Base-by-base conservation (phyloP, 2,329 filamentous ascomycete species). In the Dryadomyces quercus-mongolicae region DNA sequence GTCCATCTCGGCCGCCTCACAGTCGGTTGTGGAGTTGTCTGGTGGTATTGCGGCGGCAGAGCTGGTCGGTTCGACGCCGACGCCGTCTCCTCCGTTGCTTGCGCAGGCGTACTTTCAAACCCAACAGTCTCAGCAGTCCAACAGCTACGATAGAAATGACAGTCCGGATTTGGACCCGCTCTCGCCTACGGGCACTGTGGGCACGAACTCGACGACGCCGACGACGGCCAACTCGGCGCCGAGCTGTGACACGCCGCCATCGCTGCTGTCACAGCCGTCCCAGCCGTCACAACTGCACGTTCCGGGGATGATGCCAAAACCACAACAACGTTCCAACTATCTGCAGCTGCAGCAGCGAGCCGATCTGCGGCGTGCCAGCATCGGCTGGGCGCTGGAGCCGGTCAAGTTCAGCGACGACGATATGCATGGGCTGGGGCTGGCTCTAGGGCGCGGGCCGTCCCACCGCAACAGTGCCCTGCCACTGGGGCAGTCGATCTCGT, bases 351-450 rank as follows among this genome's bases (percentile, higher is more conserved):
- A 59, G 49, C 56, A 60, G 47, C 56, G 56, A n/a, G 60, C 61
- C 18, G 63, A 65, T 51, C 50, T 58, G 46, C 64, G 67, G 10
- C 60, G 59, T 18, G 62, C 66, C 16, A 68, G 67, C 57, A 64
- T 69, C 13, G 65, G 62, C 36, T 64, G 66, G 51, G 63, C 63
- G 16, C 60, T 70, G 36, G 68, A 69, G 57, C 67, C 67, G 6
- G 60, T 69, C 16, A 52, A 58, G 36, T 16, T 40, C 10, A 40
- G 36, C 36, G 36, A 40, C 10, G 36, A 16, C 36, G 36, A 40
- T 2, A 16, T 12, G 36, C 10, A 13, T 4, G 36, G 36, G 36
- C 15, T 12, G 6, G 36, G 36, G 8, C 36, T 31, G 25, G 4
- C 25, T 8, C 25, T 31, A 12, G 36, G 15, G 36, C 36, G 36